Base-by-base conservation (phyloP, 164 flowering plant genomes). In the Liquidambar formosana region DNA sequence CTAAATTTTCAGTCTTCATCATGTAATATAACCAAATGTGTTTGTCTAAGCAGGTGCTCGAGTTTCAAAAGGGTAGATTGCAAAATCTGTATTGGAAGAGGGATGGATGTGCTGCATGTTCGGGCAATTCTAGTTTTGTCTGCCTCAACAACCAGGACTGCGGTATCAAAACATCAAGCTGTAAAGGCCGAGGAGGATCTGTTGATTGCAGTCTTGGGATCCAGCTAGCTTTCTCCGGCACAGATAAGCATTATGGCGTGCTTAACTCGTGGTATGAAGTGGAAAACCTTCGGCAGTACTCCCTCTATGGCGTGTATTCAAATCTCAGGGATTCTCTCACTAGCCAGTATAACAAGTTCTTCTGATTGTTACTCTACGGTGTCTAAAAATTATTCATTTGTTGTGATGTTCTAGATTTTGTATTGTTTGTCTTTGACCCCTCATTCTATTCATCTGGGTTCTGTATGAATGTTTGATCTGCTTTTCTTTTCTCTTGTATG, bases 221-320 rank as follows among this genome's bases (percentile, higher is more conserved):
- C 68, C 99, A 95, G 58, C 33, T 93, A 25, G 92, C 98, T 0
- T 95, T 93, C 75, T 93, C 99, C 6, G 99, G 99, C 65, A 95
- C 99, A 57, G 99, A 95, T 75, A 93, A 95, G 79, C 94, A 95
- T 64, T 69, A 79, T 16, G 61, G 71, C 1, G 88, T 78, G 58
- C 87, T 95, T 69, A 93, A 95, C 78, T 91, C 99, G 8, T 95
- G 99, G 96, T 91, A 89, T 76, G 93, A 91, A 80, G 96, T 93
- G 48, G 73, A 80, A 67, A 92, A 90, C 27, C 90, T 94, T 9
- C 78, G 89, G 1, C 98, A 94, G 71, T 94, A 92, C 76, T 94
- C 98, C 28, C 93, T 94, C 33, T 88, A 75, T 63, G 79, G 84
- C 70, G 80, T 94, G 15, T 94, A 89, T 64, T 79, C 87, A 45